Percentiles rank a stretch among this genome's conserved stretches.
Conservation (phyloP, 257 asterid species). For the Nicotiana sylvestris region DNA sequence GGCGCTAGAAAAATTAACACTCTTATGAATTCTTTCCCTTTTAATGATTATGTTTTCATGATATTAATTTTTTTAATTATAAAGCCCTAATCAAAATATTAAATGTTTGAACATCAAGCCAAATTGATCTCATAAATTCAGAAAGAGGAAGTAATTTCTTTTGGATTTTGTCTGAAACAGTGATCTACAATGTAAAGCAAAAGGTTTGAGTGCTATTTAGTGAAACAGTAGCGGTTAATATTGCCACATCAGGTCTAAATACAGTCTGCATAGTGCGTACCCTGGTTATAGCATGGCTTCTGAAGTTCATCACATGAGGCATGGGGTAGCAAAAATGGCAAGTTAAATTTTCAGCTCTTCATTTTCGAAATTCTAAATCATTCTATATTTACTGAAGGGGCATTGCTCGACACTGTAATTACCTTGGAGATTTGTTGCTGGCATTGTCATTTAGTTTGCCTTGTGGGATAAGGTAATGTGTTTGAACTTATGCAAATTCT, state of each 20-base stretch:
- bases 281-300: neutral
- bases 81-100: neutral
- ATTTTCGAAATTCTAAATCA: neutral
- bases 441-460: conserved; percentile 95
- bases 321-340: neutral
- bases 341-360: neutral
- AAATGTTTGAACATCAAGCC: neutral
- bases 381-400: conserved; percentile 51
- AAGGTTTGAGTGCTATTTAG: neutral
- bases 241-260: neutral
- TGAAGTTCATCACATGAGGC: neutral
- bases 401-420: conserved; percentile 90
- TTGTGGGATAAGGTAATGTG: conserved; percentile 78
- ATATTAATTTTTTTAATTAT: too few relatives aligned
- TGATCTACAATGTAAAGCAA: too few relatives aligned
- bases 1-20: neutral
- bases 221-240: neutral
- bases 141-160: neutral
- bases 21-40: too few relatives aligned
- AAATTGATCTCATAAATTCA: neutral
- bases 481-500: neutral
- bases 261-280: neutral
- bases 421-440: conserved; percentile 88
- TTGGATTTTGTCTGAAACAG: neutral
- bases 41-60: neutral